These are phyloP conservation scores for Candida krabiensis DNA, from an alignment of 805 yeast species.

Conservation along the genomic window DNA sequence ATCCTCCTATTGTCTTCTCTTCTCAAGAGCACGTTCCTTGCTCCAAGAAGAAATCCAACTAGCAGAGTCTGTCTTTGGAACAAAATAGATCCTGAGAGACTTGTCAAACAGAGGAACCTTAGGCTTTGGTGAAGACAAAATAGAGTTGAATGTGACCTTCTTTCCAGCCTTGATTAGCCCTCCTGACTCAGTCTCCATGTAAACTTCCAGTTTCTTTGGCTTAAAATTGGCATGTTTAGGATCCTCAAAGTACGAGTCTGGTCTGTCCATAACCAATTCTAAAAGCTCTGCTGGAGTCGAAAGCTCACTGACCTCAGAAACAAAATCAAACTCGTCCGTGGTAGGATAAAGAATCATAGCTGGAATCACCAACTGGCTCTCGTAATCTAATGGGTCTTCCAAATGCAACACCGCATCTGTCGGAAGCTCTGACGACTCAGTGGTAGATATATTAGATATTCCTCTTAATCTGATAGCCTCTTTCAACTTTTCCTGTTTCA, in stretches of 20 bases:
- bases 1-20: constrained; percentile 28
- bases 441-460: constrained; percentile 47
- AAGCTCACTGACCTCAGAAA: constrained; percentile 73
- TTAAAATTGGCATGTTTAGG: constrained; percentile 62
- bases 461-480: constrained; percentile 65
- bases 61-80: constrained; percentile 67
- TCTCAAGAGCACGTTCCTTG: constrained; percentile 56
- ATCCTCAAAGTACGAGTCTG: constrained; percentile 65
- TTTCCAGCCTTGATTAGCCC: constrained; percentile 86
- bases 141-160: constrained; percentile 63
- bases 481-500: constrained; percentile 43
- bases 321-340: constrained; percentile 77
- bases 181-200: constrained; percentile 78
- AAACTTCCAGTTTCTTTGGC: constrained; percentile 62
- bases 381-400: constrained; percentile 65
- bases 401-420: constrained; percentile 52
- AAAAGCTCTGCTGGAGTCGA: constrained; percentile 65
- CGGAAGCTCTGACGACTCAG: constrained; percentile 56
- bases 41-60: constrained; percentile 71
- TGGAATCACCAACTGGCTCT: constrained; percentile 80
- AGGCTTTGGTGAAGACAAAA: constrained; percentile 61
- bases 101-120: constrained; percentile 76
- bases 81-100: constrained; percentile 69
- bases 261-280: constrained; percentile 61
- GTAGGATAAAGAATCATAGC: constrained; percentile 81